These are phyloP conservation scores for Blastomyces silverae DNA, from an alignment of 2,329 filamentous ascomycete genomes.

Conservation along the genomic window DNA sequence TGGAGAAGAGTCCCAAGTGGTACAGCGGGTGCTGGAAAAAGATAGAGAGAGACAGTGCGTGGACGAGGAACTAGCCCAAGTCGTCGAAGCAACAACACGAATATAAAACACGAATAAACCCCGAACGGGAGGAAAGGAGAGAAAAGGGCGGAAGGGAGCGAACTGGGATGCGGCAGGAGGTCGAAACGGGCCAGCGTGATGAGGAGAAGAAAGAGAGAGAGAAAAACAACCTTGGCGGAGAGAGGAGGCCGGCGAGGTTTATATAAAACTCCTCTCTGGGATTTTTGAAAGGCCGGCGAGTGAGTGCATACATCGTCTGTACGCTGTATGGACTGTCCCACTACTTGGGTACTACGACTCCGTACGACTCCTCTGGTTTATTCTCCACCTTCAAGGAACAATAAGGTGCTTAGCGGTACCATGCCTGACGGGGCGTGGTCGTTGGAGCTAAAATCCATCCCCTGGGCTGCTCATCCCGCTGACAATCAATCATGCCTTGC, in stretches of 20 bases:
- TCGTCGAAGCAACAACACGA: constrained; percentile 26
- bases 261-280: constrained; percentile 1
- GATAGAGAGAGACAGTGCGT: constrained; percentile 25
- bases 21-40: constrained; percentile 18
- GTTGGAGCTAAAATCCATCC: background rate
- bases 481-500: too few relatives aligned
- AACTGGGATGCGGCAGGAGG: constrained; percentile 6
- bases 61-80: constrained; percentile 33
- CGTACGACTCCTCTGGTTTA: too few relatives aligned
- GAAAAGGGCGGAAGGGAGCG: constrained; percentile 21
- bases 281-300: too few relatives aligned
- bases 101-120: constrained; percentile 20
- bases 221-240: constrained; percentile 14
- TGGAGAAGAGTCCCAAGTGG: constrained; percentile 2
- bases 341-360: too few relatives aligned
- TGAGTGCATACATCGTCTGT: too few relatives aligned
- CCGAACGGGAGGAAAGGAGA: constrained; percentile 23
- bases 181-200: constrained; percentile 26
- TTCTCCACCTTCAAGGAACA: background rate
- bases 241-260: constrained; percentile 8
- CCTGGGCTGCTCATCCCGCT: background rate
- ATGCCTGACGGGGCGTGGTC: background rate
- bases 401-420: background rate
- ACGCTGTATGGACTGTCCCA: too few relatives aligned
- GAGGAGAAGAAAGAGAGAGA: constrained; percentile 21